phyloP scores from a whole-genome alignment of 495 filamentous ascomycete genomes.

The Sordaria brevicollis region DNA sequence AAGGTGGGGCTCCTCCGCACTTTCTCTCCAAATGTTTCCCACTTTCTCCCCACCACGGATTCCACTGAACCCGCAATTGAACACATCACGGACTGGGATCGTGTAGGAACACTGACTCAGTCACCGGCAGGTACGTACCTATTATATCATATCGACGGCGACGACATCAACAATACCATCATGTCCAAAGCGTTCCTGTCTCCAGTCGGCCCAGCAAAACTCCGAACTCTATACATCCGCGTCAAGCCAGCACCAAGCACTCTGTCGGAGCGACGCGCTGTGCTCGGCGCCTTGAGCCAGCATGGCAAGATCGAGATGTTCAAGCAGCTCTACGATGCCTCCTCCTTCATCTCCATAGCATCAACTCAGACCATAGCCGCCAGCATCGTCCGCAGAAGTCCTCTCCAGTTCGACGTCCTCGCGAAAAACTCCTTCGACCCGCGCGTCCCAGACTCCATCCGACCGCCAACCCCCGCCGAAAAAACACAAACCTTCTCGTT shows the following conservation, averaged over 20 bases:
- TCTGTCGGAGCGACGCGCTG: slow-evolving; percentile 60
- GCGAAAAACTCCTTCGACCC: neutral
- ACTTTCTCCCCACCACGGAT: neutral
- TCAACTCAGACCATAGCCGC: slow-evolving; percentile 10
- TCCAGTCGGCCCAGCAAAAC: neutral
- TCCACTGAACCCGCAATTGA: neutral
- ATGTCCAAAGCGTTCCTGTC: neutral
- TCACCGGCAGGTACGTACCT: neutral
- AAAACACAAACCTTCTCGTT: neutral
- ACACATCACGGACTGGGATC: neutral
- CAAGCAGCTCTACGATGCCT: slow-evolving; percentile 48
- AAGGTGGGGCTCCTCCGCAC: neutral
- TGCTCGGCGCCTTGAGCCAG: slow-evolving; percentile 60
- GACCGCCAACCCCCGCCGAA: neutral
- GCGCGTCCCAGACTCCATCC: neutral
- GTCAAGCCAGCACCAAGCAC: slow-evolving; percentile 51
- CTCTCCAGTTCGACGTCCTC: slow-evolving; percentile 14
- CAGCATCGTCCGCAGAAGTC: slow-evolving; percentile 16
- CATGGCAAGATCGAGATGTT: slow-evolving; percentile 72
- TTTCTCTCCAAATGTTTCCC: neutral
- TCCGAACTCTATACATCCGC: slow-evolving; percentile 47
- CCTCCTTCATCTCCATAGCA: slow-evolving; percentile 32
- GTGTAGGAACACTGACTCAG: neutral
- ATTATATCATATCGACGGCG: neutral
- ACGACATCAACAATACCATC: neutral